These are phyloP conservation scores for Heliosperma pusillum DNA, from an alignment of 148 eudicot genomes.

Conservation along the genomic window DNA sequence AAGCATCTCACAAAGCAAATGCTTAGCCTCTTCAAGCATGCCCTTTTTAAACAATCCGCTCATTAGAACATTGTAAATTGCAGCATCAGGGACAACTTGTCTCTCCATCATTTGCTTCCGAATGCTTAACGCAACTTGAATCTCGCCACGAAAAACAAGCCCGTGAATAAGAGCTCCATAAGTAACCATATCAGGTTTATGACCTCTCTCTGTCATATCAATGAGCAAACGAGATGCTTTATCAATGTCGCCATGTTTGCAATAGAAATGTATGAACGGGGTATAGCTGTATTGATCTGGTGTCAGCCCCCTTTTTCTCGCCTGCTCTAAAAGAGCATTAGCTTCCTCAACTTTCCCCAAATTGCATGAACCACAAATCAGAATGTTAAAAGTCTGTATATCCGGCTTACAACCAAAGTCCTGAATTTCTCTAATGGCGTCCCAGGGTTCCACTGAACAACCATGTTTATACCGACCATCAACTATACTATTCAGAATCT, in stretches of 20 bases:
- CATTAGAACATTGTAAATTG: conserved; percentile 72
- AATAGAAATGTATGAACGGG: conserved; percentile 59
- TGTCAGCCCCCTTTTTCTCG: conserved; percentile 37
- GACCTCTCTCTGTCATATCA: conserved; percentile 62
- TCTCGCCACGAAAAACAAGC: conserved; percentile 62
- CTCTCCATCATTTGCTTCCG: conserved; percentile 63
- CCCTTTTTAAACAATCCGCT: conserved; percentile 73
- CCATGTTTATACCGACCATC: conserved; percentile 60
- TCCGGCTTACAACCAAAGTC: conserved; percentile 61
- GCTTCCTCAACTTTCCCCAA: conserved; percentile 67
- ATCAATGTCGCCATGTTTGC: conserved; percentile 57
- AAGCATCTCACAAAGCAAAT: conserved; percentile 73
- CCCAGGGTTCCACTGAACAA: conserved; percentile 42
- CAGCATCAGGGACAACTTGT: conserved; percentile 67
- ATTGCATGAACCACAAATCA: conserved; percentile 54
- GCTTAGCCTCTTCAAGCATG: conserved; percentile 52
- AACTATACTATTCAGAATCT: conserved; percentile 60
- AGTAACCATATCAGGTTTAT: conserved; percentile 61
- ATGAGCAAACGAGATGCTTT: conserved; percentile 58
- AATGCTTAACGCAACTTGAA: conserved; percentile 59
- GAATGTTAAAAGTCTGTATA: conserved; percentile 63
- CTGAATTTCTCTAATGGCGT: conserved; percentile 42
- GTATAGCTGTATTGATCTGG: conserved; percentile 73
- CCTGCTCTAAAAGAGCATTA: conserved; percentile 46
- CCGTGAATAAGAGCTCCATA: conserved; percentile 87